Base-by-base conservation (phyloP, 2,329 filamentous ascomycete genomes). In the Annulohypoxylon truncatum region DNA sequence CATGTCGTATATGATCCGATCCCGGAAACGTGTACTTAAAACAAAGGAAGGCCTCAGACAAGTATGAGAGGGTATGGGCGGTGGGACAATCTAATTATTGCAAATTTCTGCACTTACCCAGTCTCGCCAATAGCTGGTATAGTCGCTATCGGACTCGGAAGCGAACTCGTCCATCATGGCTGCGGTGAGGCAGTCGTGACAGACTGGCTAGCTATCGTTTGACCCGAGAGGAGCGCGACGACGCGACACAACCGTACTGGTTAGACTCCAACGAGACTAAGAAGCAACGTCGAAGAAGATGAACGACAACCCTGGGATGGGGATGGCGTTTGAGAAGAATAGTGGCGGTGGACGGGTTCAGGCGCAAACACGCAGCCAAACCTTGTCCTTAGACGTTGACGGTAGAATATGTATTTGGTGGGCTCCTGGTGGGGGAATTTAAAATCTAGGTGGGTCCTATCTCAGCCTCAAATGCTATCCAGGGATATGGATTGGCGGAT, bases 71-170 rank as follows among this genome's bases (percentile, higher is more conserved):
- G 50, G 35, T 22, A 50, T 50, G 12, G 35, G 53, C 28, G 29
- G 40, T 56, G 15, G 20, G 12, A 40, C 29, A 35, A 26, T 40
- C 15, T 33, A 10, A 48, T 28, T 15, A 15, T 48, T 9, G 12
- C 24, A 13, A 44, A 60, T 69, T 28, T 48, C 7, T 64, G 55
- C 24, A 90, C 93, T 83, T 85, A 98, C 96, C 96, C 96, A 99
- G 82, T 99, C 96, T 79, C 95, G 87, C 96, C 96, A 99, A 81
- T 98, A 99, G 82, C 94, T 98, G 51, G 96, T 97, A 79, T 98
- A 99, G 83, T 99, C 96, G 81, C 94, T 97, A 79, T 99, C 96
- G 10, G 94, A 97, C 81, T 99, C 96, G 78, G 94, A 97, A 72
- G 93, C 94, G 81, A 96, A 98, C 82, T 98, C 95, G 79, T 98